phyloP scores from a whole-genome alignment of 129 eudicot genomes.

The Tagetes patula region DNA sequence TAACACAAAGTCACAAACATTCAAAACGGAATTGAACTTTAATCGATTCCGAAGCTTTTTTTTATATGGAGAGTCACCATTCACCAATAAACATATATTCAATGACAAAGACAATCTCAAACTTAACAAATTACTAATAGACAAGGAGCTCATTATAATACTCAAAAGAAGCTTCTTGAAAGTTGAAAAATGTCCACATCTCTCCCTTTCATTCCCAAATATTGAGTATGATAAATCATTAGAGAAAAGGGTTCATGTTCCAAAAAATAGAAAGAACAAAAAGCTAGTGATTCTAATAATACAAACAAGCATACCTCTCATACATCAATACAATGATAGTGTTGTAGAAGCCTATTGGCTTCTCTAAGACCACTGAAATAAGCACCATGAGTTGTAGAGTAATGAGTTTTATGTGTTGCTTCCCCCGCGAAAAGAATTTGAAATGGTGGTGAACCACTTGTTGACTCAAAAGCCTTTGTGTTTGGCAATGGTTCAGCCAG shows the following conservation, averaged over 20 bases:
- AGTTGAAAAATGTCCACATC: conserved; percentile 24
- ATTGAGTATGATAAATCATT: conserved; percentile 34
- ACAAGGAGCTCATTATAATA: conserved; percentile 24
- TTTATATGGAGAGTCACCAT: conserved; percentile 11
- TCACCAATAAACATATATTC: conserved; percentile 22
- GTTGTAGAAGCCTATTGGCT: conserved; percentile 92
- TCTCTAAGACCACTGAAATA: conserved; percentile 88
- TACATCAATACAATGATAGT: conserved; percentile 53
- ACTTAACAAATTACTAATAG: conserved; percentile 14
- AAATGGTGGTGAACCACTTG: conserved; percentile 36
- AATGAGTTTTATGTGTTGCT: conserved; percentile 91
- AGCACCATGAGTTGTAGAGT: conserved; percentile 96
- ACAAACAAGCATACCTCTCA: conserved; percentile 27
- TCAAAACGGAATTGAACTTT: conserved; percentile 1
- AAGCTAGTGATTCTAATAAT: conserved; percentile 30
- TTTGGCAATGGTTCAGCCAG: conserved; percentile 74
- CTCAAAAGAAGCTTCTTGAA: conserved; percentile 40
- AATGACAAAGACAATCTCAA: conserved; percentile 38
- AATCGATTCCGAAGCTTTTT: conserved; percentile 31
- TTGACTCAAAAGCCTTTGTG: conserved; percentile 20
- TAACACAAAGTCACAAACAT: neutral
- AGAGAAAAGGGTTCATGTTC: conserved; percentile 32
- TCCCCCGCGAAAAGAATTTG: conserved; percentile 94
- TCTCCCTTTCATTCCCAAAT: conserved; percentile 38
- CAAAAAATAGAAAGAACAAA: conserved; percentile 20